These are phyloP conservation scores for Candida sojae DNA, from an alignment of 1,139 yeast species.

Conservation along the genomic window DNA sequence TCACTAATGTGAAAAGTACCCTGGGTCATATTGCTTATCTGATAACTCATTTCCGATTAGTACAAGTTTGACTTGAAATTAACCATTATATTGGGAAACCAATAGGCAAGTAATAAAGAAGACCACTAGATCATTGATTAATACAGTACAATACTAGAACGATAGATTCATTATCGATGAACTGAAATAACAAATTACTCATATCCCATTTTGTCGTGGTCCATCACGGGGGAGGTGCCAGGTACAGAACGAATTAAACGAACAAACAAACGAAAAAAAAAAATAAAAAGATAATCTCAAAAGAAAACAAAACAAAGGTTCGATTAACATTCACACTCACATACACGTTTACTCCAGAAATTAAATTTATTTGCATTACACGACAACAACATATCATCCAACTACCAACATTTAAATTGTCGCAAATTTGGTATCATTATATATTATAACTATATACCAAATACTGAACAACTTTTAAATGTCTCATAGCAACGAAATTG, in stretches of 20 bases:
- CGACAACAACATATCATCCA: background rate
- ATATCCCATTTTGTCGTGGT: too few relatives aligned
- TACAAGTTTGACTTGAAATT: too few relatives aligned
- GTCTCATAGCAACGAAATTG: slow-evolving; percentile 15
- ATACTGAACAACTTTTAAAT: background rate
- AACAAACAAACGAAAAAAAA: background rate
- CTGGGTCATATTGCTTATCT: too few relatives aligned
- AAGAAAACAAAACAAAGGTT: background rate
- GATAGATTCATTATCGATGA: too few relatives aligned
- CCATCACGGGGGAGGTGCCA: background rate
- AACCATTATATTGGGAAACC: too few relatives aligned
- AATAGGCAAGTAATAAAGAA: too few relatives aligned
- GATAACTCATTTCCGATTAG: too few relatives aligned
- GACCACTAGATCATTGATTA: too few relatives aligned
- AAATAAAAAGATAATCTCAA: background rate
- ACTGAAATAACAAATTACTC: too few relatives aligned
- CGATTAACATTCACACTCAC: background rate
- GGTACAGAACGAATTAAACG: background rate
- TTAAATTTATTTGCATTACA: background rate
- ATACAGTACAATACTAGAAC: too few relatives aligned
- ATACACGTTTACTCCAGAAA: background rate
- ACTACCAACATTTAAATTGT: background rate
- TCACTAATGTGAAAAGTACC: too few relatives aligned
- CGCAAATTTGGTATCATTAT: background rate
- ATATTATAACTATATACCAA: too few relatives aligned